These are phyloP conservation scores for Saccharomyces pastorianus DNA, from an alignment of 1,139 yeast genomes.

Conservation along the genomic window DNA sequence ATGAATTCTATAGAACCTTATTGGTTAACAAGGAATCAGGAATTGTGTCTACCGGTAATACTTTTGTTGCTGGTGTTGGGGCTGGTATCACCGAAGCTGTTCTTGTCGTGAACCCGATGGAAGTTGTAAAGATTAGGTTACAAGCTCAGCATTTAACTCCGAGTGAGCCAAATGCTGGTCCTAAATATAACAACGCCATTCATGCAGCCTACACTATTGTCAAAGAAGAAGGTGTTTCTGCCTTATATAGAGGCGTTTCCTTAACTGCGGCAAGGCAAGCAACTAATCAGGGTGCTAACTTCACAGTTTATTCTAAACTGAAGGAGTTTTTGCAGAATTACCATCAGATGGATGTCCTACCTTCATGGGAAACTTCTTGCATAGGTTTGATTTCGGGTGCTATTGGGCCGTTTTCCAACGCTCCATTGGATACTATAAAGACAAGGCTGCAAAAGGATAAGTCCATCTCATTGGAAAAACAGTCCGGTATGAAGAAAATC, in stretches of 20 bases:
- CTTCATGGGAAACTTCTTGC: constrained; percentile 88
- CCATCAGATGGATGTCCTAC: constrained; percentile 57
- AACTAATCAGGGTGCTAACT: constrained; percentile 96
- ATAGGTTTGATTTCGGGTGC: constrained; percentile 94
- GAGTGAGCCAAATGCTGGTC: constrained; percentile 37
- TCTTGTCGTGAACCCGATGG: constrained; percentile 91
- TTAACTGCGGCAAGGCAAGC: constrained; percentile 98
- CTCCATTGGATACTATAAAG: constrained; percentile 94
- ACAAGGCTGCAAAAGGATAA: constrained; percentile 93
- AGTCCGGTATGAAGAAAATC: constrained; percentile 58
- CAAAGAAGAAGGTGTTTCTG: constrained; percentile 83
- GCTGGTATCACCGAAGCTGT: constrained; percentile 98
- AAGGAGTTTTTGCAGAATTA: constrained; percentile 63
- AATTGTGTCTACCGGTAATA: constrained; percentile 58
- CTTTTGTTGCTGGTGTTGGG: constrained; percentile 90
- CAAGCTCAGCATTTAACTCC: constrained; percentile 93
- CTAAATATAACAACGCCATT: constrained; percentile 87
- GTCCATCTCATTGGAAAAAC: constrained; percentile 50
- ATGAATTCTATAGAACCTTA: constrained; percentile 74
- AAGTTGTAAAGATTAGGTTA: constrained; percentile 89
- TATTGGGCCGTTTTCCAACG: constrained; percentile 93
- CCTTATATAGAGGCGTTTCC: constrained; percentile 92
- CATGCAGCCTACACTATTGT: constrained; percentile 82
- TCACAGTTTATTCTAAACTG: constrained; percentile 85
- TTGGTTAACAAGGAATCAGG: constrained; percentile 58